Evolutionary conservation across 495 filamentous ascomycete genomes (phyloP).

Genomic region (Tuber melanosporum): DNA sequence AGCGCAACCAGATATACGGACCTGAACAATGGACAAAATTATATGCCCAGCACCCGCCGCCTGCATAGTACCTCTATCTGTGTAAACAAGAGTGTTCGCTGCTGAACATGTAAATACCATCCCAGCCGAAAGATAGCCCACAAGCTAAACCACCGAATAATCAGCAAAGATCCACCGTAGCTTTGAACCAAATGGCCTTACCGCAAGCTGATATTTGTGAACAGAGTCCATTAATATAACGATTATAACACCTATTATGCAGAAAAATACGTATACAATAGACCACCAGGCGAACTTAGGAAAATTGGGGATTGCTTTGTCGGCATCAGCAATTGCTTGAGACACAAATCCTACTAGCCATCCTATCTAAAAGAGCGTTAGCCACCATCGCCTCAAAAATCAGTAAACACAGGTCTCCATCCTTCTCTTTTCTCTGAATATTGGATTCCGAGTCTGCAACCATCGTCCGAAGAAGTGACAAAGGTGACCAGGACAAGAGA

Average conservation of each 20-base stretch:
- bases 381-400: conserved; percentile 3
- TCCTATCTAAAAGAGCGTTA: conserved; percentile 57
- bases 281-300: conserved; percentile 90
- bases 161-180: conserved; percentile 19
- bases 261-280: conserved; percentile 73
- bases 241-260: conserved; percentile 69
- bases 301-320: conserved; percentile 48
- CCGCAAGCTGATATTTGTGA: conserved; percentile 82
- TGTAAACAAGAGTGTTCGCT: conserved; percentile 75
- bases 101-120: conserved; percentile 77
- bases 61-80: conserved; percentile 61
- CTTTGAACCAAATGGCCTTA: conserved; percentile 44
- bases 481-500: not conserved
- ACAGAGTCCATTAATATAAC: conserved; percentile 75
- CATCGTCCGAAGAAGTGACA: conserved; percentile 3
- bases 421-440: not conserved
- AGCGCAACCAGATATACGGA: conserved; percentile 43
- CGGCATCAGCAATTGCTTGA: conserved; percentile 68
- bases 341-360: conserved; percentile 90
- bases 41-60: conserved; percentile 91
- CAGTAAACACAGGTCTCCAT: not conserved
- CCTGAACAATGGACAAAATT: conserved; percentile 87
- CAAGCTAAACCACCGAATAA: conserved; percentile 50
- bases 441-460: not conserved
- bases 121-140: conserved; percentile 75